A percentile compares a stretch with the other conserved stretches of the same genome.
These are phyloP conservation scores for Picea sitchensis DNA, from an alignment of 75 land plant genomes.

Conservation along the genomic window DNA sequence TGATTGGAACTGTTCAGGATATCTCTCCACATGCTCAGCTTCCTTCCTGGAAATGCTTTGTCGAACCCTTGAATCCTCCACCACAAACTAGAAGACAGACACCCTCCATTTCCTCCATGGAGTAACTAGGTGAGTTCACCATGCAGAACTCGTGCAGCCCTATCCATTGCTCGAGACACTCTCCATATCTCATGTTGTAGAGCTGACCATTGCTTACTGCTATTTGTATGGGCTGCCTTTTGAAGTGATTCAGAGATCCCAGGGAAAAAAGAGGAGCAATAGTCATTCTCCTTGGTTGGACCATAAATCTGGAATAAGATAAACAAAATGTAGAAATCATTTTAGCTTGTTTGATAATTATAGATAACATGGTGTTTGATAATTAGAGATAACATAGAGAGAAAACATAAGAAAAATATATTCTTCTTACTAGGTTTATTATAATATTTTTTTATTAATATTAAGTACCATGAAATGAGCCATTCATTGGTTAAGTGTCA, in stretches of 20 bases:
- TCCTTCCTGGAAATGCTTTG: too few species aligned
- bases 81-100: too few species aligned
- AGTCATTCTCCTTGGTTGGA: constrained; percentile 45
- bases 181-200: constrained; percentile 83
- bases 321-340: not conserved
- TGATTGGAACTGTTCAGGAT: too few species aligned
- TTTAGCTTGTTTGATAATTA: too few species aligned
- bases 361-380: not conserved
- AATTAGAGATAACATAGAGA: not conserved
- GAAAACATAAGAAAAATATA: not conserved
- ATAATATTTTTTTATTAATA: too few species aligned
- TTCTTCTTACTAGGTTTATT: too few species aligned
- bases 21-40: too few species aligned
- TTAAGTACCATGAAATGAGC: too few species aligned
- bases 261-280: constrained; percentile 64
- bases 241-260: constrained; percentile 50
- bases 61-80: too few species aligned
- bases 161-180: constrained; percentile 53
- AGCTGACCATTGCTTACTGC: constrained; percentile 38
- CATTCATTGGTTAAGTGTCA: too few species aligned
- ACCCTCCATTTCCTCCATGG: too few species aligned
- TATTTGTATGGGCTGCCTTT: constrained; percentile 25
- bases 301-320: constrained; percentile 59
- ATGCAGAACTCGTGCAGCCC: constrained; percentile 53
- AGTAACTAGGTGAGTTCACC: constrained; percentile 41